phyloP scores from a whole-genome alignment of 2,329 filamentous ascomycete genomes.

The Neonectria punicea region DNA sequence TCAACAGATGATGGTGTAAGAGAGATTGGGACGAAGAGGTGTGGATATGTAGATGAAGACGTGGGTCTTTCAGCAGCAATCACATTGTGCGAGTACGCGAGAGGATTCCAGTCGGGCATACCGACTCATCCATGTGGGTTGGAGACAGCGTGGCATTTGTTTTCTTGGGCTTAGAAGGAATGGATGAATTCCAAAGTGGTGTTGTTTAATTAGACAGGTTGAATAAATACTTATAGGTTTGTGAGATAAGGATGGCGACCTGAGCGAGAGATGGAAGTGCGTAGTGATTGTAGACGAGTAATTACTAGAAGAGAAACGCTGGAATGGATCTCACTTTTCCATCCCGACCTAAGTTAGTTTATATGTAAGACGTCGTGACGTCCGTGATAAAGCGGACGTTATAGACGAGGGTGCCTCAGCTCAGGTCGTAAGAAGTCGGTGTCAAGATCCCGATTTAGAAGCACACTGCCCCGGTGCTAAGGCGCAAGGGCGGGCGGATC shows the following conservation, averaged over 20 bases:
- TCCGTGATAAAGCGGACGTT: constrained; percentile 16
- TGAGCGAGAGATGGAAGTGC: background rate
- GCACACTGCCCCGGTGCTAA: constrained; percentile 30
- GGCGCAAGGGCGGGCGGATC: constrained; percentile 4
- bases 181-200: background rate
- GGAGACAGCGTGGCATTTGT: constrained; percentile 9
- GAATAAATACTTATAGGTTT: constrained; percentile 1
- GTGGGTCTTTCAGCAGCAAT: background rate
- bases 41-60: background rate
- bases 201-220: constrained; percentile 15
- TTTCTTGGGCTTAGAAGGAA: constrained; percentile 5
- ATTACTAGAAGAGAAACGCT: background rate
- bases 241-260: background rate
- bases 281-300: background rate
- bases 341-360: background rate
- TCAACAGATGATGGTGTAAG: constrained; percentile 18
- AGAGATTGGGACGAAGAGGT: background rate
- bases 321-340: background rate
- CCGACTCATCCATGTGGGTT: background rate
- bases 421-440: constrained; percentile 8
- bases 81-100: constrained; percentile 1
- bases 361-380: background rate
- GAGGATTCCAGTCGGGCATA: constrained; percentile 10
- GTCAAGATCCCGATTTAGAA: constrained; percentile 38
- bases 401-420: background rate